phyloP scores from a whole-genome alignment of 2,329 filamentous ascomycete genomes.

The Cadophora sp. region DNA sequence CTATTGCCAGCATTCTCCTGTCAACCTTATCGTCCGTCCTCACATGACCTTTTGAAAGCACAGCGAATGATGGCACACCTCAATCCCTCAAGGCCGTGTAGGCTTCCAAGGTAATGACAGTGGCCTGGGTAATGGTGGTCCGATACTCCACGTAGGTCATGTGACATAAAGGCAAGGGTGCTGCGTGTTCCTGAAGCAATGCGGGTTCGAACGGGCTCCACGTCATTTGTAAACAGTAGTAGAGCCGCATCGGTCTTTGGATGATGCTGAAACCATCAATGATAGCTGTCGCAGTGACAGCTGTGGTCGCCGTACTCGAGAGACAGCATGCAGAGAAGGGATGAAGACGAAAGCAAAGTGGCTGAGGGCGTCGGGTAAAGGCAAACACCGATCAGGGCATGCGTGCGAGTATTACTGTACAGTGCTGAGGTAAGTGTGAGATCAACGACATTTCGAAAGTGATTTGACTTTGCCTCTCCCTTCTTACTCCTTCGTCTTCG shows the following conservation, averaged over 20 bases:
- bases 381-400: not conserved
- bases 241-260: conserved; percentile 1
- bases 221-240: not conserved
- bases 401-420: not conserved
- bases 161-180: not conserved
- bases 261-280: conserved; percentile 7
- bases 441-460: not conserved
- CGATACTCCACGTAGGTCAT: not conserved
- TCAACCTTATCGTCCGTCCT: too few species aligned
- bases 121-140: not conserved
- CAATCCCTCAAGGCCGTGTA: too few species aligned
- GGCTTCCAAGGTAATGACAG: too few species aligned
- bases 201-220: not conserved
- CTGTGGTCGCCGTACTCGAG: too few species aligned
- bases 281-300: too few species aligned
- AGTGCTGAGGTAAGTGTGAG: not conserved
- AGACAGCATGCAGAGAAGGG: not conserved
- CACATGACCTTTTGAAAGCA: too few species aligned
- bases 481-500: too few species aligned
- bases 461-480: not conserved
- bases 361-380: conserved; percentile 11
- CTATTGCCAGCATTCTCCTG: too few species aligned
- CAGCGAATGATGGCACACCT: too few species aligned
- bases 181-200: not conserved
- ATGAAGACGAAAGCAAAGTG: conserved; percentile 4